Conservation (phyloP, 352 stramenopile genomes). For the Phytopythium aichiense region DNA sequence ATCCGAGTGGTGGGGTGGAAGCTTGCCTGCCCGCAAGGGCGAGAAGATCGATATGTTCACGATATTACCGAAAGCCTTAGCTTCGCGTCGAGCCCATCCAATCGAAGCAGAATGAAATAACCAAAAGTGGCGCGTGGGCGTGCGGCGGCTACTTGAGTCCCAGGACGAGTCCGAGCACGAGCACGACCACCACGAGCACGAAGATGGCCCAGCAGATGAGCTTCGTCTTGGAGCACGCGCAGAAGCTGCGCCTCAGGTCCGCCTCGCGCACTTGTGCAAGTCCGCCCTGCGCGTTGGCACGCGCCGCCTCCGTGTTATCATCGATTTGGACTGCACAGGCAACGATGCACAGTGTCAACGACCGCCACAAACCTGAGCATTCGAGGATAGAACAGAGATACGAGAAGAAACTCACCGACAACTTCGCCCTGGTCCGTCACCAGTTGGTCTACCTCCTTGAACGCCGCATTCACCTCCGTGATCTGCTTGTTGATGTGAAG, state of each 20-base stretch:
- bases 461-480: conserved; percentile 60
- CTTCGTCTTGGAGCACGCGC: conserved; percentile 58
- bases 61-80: neutral
- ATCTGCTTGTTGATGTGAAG: conserved; percentile 73
- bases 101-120: neutral
- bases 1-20: too few species aligned
- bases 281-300: conserved; percentile 42
- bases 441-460: conserved; percentile 57
- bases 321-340: conserved; percentile 47
- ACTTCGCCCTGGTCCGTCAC: conserved; percentile 66
- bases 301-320: conserved; percentile 43
- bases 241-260: conserved; percentile 43
- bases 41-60: neutral
- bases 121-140: neutral
- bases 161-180: conserved; percentile 42
- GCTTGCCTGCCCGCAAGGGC: too few species aligned
- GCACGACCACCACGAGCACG: conserved; percentile 35
- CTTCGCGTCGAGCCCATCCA: neutral
- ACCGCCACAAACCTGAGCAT: neutral
- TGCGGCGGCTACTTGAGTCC: conserved; percentile 24
- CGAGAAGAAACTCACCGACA: conserved; percentile 33
- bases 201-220: conserved; percentile 54
- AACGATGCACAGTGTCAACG: neutral
- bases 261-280: conserved; percentile 55
- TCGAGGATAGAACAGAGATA: neutral